Evolutionary conservation across 768 basidiomycete genomes (phyloP).

Genomic region (Pholiota conissans): DNA sequence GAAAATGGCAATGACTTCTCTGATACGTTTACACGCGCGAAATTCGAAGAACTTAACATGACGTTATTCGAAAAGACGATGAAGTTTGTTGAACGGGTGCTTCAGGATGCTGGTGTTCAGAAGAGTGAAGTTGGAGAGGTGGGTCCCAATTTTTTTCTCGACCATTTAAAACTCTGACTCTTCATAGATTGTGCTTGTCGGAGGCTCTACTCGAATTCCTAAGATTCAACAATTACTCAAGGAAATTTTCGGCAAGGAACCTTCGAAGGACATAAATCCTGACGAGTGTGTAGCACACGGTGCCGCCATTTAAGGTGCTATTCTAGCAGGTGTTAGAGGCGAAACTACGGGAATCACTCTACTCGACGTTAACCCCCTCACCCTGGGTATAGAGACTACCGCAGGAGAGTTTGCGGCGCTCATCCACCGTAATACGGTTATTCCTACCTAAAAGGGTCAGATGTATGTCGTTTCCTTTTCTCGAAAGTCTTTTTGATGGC

Average conservation of each 20-base stretch:
- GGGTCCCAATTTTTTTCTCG: too few relatives aligned
- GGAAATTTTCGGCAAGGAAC: conserved; percentile 70
- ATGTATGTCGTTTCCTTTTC: conserved; percentile 26
- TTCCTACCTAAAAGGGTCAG: conserved; percentile 52
- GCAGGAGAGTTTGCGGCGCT: conserved; percentile 60
- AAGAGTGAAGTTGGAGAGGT: conserved; percentile 78
- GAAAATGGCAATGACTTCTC: conserved; percentile 77
- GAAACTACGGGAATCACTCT: conserved; percentile 48
- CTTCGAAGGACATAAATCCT: conserved; percentile 66
- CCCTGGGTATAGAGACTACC: conserved; percentile 63
- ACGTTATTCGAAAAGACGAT: conserved; percentile 84
- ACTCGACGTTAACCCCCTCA: conserved; percentile 57
- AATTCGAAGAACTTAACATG: conserved; percentile 85
- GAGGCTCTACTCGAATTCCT: conserved; percentile 74
- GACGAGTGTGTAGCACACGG: conserved; percentile 77
- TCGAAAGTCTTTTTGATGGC: neutral
- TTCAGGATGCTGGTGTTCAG: conserved; percentile 78
- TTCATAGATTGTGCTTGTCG: conserved; percentile 45
- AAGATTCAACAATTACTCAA: conserved; percentile 64
- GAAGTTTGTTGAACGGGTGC: conserved; percentile 82
- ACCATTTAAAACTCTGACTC: too few relatives aligned
- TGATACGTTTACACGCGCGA: conserved; percentile 80
- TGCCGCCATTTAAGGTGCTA: conserved; percentile 69
- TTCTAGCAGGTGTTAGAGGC: conserved; percentile 61
- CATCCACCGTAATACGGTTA: conserved; percentile 48